Evolutionary conservation across 2,329 filamentous ascomycete genomes (phyloP), one percentile per base, ranked within the genome.

Genomic region (Penicillium sp.): DNA sequence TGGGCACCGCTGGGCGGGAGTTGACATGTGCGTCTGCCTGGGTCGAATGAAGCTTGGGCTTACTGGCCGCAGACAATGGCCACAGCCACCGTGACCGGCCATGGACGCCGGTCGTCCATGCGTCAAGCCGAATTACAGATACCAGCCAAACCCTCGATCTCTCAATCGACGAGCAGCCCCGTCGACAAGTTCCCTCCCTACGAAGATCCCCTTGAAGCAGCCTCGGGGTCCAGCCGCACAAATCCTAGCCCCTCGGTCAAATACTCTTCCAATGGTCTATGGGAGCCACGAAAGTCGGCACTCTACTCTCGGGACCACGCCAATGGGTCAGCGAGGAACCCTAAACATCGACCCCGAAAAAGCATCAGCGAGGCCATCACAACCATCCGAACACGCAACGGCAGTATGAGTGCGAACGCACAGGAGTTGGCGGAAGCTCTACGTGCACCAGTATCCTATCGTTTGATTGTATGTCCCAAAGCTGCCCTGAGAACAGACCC

Each of bases 341-440:
- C 62, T 28, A 66, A 80, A 53, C 86, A 90, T 59, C 73, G 72
- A 13, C 75, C 85, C 50, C 87, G 93, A 63, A 94, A 91, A 75
- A 95, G 89, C 67, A 78, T 96, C 54, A 83, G 81, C 57, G 88
- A 95, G 66, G 88, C 91, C n/a, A 79, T 96, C 51, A 81, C 80
- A 54, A 89, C 81, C 3, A 91, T 96, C 56, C 77, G 88, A 51
- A 83, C 79, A 25, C 78, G 89, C 56, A 87, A 84, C 57, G 87
- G 80, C 36, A 97, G 90, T 64, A 83, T 96, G 56, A 90, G 83
- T 70, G 87, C 91, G 63, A 95, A 94, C 69, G 90, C 89, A 39
- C 87, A 94, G 45, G 91, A 97, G 67, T 81, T 98, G 57, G 90
- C 89, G 30, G 87, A 93, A 65, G 89, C 90, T 36, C 77, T 98